These are phyloP conservation scores for Penicillium sp. DNA, from an alignment of 2,329 filamentous ascomycete genomes.

Conservation along the genomic window DNA sequence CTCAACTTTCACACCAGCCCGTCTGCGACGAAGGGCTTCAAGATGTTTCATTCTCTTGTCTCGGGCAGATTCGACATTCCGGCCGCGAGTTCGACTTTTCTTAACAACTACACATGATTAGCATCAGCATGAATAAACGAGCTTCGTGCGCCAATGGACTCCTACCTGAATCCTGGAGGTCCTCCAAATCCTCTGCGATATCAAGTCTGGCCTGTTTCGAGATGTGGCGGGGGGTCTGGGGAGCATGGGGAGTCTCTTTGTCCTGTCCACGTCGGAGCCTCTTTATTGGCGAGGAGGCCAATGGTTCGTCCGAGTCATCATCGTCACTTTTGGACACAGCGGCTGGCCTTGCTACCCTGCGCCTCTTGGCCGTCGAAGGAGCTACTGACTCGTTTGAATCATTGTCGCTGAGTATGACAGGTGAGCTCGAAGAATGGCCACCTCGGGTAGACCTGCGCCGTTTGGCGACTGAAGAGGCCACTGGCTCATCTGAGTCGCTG, in stretches of 20 bases:
- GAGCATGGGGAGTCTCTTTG: conserved; percentile 23
- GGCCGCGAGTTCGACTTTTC: conserved; percentile 43
- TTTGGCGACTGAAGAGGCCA: conserved; percentile 25
- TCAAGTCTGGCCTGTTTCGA: conserved; percentile 40
- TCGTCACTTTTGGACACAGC: not conserved
- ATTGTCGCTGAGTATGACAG: not conserved
- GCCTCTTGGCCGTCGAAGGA: conserved; percentile 1
- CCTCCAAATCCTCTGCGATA: conserved; percentile 46
- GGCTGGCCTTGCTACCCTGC: not conserved
- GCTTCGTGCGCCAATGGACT: not conserved
- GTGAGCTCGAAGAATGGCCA: not conserved
- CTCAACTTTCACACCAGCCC: conserved; percentile 40
- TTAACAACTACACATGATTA: conserved; percentile 31
- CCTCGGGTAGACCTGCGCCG: conserved; percentile 11
- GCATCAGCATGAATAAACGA: not conserved
- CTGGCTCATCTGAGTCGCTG: conserved; percentile 26
- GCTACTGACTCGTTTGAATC: not conserved
- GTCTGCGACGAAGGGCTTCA: conserved; percentile 43
- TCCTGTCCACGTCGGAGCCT: conserved; percentile 19
- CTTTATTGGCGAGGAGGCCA: conserved; percentile 27
- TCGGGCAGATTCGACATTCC: conserved; percentile 39
- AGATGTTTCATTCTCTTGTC: conserved; percentile 42
- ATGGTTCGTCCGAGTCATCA: not conserved
- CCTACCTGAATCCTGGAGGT: conserved; percentile 45
- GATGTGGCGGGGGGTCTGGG: conserved; percentile 24